Percentiles rank a stretch among this genome's conserved stretches.
phyloP scores from a whole-genome alignment of 106 monocot genomes.

The Narthecium ossifragum region DNA sequence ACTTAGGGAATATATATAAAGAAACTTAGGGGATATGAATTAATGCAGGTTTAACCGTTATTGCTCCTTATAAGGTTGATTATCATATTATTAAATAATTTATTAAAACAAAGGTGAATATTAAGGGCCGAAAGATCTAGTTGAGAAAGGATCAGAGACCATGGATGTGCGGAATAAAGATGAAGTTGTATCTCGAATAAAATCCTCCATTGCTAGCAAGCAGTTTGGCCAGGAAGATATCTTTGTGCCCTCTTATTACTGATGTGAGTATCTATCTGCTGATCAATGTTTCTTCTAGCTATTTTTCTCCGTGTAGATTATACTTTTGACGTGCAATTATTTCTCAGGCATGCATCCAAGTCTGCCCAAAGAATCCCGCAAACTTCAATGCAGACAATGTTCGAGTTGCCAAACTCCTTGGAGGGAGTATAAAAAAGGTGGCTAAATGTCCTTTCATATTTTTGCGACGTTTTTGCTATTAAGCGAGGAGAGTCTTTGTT shows the following conservation, averaged over 20 bases:
- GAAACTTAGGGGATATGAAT: too few relatives aligned
- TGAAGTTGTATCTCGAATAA: conserved; percentile 82
- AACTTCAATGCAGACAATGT: conserved; percentile 98
- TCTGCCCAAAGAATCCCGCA: conserved; percentile 89
- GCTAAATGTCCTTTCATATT: too few relatives aligned
- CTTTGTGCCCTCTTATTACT: conserved; percentile 85
- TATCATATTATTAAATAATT: too few relatives aligned
- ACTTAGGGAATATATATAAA: too few relatives aligned
- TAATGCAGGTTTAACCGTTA: too few relatives aligned
- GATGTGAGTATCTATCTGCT: conserved; percentile 55
- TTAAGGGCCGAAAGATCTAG: conserved; percentile 63
- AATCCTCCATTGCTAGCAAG: conserved; percentile 95
- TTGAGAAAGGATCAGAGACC: conserved; percentile 86
- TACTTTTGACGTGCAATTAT: too few relatives aligned
- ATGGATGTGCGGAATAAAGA: conserved; percentile 93
- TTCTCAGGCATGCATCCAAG: conserved; percentile 96
- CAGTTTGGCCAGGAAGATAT: conserved; percentile 94
- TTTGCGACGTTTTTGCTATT: too few relatives aligned
- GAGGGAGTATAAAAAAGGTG: too few relatives aligned
- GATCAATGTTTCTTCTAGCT: not conserved
- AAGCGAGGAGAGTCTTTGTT: too few relatives aligned
- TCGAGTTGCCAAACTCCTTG: conserved; percentile 84
- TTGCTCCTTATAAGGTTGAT: too few relatives aligned
- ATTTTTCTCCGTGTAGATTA: too few relatives aligned
- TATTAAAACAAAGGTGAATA: too few relatives aligned